Percentiles rank a stretch among this genome's conserved stretches.
Conservation (phyloP, 2,329 filamentous ascomycete species). For the Massarina eburnea region DNA sequence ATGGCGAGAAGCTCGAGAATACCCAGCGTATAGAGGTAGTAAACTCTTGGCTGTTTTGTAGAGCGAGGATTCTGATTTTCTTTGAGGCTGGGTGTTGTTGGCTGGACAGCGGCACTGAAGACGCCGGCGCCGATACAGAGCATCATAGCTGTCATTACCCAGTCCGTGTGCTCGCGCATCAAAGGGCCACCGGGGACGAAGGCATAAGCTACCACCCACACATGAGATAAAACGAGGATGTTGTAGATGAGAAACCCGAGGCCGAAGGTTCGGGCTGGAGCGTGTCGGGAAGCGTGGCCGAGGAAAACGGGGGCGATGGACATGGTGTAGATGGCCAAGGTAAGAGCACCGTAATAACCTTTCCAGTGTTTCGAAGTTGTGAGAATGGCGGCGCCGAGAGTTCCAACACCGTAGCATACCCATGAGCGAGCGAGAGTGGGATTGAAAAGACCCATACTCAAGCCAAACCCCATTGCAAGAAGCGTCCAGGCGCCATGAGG, state of each 20-base stretch:
- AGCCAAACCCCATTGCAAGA: constrained; percentile 79
- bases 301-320: constrained; percentile 77
- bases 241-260: constrained; percentile 91
- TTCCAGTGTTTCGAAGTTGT: constrained; percentile 80
- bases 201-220: constrained; percentile 97
- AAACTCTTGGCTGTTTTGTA: constrained; percentile 60
- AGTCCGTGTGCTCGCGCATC: constrained; percentile 92
- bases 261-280: constrained; percentile 79
- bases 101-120: constrained; percentile 63
- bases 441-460: constrained; percentile 73
- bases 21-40: constrained; percentile 72
- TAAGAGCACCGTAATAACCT: constrained; percentile 82
- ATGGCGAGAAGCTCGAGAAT: constrained; percentile 78
- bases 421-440: constrained; percentile 74
- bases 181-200: constrained; percentile 94
- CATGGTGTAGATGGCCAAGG: constrained; percentile 77
- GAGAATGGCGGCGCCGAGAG: constrained; percentile 74
- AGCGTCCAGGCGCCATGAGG: constrained; percentile 90
- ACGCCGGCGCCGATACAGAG: constrained; percentile 80
- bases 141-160: constrained; percentile 90
- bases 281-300: constrained; percentile 72
- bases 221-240: constrained; percentile 91
- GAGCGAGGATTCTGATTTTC: constrained; percentile 50
- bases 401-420: constrained; percentile 77
- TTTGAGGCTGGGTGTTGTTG: constrained; percentile 46